Conservation (phyloP, 148 eudicot species). For the Pharnaceum exiguum region DNA sequence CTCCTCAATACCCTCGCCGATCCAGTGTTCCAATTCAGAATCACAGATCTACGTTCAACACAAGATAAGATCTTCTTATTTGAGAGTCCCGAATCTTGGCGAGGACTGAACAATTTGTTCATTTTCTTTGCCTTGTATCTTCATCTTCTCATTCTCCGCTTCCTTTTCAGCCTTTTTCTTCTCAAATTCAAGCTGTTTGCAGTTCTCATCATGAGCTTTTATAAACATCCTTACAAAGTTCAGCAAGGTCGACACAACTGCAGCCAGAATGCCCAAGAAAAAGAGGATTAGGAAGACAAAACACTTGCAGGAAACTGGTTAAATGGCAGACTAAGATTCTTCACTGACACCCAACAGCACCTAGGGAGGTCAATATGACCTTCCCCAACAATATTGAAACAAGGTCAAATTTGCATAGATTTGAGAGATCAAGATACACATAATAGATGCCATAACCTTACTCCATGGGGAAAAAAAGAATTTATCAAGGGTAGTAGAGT, state of each 20-base stretch:
- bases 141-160: conserved; percentile 56
- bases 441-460: too few species aligned
- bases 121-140: conserved; percentile 18
- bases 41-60: not conserved
- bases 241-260: conserved; percentile 77
- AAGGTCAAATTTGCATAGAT: too few species aligned
- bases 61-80: conserved; percentile 2
- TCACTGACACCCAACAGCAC: too few species aligned
- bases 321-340: not conserved
- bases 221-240: conserved; percentile 75
- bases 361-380: too few species aligned
- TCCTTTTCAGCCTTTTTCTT: conserved; percentile 76
- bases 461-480: too few species aligned
- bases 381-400: too few species aligned
- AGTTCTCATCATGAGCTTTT: conserved; percentile 73
- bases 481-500: too few species aligned
- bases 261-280: not conserved
- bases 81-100: conserved; percentile 9
- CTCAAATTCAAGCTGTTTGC: conserved; percentile 70
- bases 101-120: conserved; percentile 13
- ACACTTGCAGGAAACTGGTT: not conserved
- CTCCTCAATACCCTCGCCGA: not conserved
- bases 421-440: too few species aligned
- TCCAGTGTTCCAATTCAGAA: not conserved
- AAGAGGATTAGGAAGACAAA: not conserved